Conservation (phyloP, 2,329 filamentous ascomycete species). For the Amauroascus verrucosus region DNA sequence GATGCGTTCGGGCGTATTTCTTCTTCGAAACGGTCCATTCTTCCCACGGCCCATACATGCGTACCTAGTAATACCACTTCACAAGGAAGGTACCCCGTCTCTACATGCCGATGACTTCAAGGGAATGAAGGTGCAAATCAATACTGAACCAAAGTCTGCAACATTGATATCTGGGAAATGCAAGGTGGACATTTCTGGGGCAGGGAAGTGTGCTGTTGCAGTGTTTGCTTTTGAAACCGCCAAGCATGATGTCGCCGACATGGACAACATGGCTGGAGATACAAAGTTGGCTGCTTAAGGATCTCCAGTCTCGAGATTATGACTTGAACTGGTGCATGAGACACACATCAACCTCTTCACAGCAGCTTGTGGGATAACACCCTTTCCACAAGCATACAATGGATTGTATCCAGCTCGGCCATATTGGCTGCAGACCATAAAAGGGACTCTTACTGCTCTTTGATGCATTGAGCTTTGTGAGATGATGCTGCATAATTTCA, state of each 20-base stretch:
- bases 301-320: too few relatives aligned
- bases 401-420: slow-evolving; percentile 1
- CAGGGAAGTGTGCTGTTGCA: neutral
- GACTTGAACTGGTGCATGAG: too few relatives aligned
- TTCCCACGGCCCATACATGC: neutral
- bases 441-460: neutral
- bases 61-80: neutral
- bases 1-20: neutral
- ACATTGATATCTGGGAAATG: neutral
- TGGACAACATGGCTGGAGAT: too few relatives aligned
- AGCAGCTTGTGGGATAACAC: neutral
- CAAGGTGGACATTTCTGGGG: neutral
- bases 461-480: neutral
- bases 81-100: neutral
- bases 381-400: neutral
- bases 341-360: too few relatives aligned
- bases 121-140: neutral
- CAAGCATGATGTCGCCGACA: too few relatives aligned
- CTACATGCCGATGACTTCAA: neutral
- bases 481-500: neutral
- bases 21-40: neutral
- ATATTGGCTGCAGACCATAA: neutral
- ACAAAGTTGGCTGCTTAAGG: too few relatives aligned
- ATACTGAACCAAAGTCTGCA: neutral
- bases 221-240: neutral